Percentiles rank a stretch among this genome's conserved stretches.
phyloP scores from a whole-genome alignment of 768 basidiomycete genomes.

The Pisolithus microcarpus region DNA sequence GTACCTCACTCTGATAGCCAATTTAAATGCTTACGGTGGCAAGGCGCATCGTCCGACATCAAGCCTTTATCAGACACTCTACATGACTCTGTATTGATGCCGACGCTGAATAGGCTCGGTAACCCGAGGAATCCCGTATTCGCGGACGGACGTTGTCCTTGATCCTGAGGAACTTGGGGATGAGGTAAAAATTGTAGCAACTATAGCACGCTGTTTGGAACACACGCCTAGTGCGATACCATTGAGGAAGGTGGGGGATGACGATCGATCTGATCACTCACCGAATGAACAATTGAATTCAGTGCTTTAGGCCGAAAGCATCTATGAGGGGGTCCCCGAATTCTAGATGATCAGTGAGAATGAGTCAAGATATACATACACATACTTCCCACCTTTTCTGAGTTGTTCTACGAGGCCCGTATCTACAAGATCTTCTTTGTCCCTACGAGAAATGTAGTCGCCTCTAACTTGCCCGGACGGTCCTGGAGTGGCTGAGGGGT shows the following conservation, averaged over 20 bases:
- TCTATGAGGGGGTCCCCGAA: conserved; percentile 44
- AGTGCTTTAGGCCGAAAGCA: conserved; percentile 1
- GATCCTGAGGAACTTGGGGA: too few relatives aligned
- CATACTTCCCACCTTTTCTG: conserved; percentile 40
- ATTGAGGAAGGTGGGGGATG: background rate
- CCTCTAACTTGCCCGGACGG: conserved; percentile 23
- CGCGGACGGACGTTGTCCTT: too few relatives aligned
- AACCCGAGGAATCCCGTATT: too few relatives aligned
- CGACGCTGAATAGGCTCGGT: too few relatives aligned
- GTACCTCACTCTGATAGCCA: too few relatives aligned
- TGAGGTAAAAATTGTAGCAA: too few relatives aligned
- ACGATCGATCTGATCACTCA: background rate
- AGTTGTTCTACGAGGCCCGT: conserved; percentile 41
- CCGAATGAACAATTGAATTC: background rate
- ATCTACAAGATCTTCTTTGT: conserved; percentile 54
- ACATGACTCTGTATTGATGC: too few relatives aligned
- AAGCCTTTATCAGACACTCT: too few relatives aligned
- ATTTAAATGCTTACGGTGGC: too few relatives aligned
- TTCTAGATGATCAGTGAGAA: background rate
- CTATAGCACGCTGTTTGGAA: too few relatives aligned
- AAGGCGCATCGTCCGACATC: too few relatives aligned
- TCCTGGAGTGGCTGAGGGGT: conserved; percentile 7
- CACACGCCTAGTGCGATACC: background rate
- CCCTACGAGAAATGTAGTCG: conserved; percentile 38
- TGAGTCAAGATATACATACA: background rate